Evolutionary conservation across 176 grass and related monocot species (phyloP), one percentile per base, ranked within the genome.

Genomic region (Cenchrus americanus): DNA sequence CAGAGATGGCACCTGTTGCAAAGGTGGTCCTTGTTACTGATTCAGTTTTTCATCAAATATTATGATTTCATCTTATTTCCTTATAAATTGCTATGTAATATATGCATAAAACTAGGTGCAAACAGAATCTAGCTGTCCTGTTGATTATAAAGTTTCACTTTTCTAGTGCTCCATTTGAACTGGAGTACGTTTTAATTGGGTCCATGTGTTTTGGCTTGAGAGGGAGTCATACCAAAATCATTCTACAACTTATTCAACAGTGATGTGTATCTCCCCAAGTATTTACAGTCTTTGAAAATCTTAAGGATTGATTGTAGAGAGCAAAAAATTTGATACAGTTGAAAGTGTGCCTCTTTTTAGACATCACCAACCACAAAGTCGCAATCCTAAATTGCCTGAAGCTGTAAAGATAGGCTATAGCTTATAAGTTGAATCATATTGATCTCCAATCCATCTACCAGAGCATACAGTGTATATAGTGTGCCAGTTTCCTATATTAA

Each of bases 1-100:
- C 96, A 89, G 96, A 98, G 87, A 98, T 98, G 96, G 96, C 96
- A 59, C 96, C 96, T 71, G 85, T 98, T 22, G 96, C 93, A 70
- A 98, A 98, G 91, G 96, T 98, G 82, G 80, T 84, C 51, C 52
- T 67, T 84, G 26, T 17, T 78, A 75, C 64, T 84, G 8, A 46
- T 87, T 57, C 73, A 86, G 48, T 34, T 50, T 66, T 84, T 74
- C 66, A 24, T 86, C 55, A 34, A 40, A 17, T 78, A 30, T 68
- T 82, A 57, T 90, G 19, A 42, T 86, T 82, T 21, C 41, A 66
- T n/a, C 44, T 41, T 41, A 66, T 86, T 51, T 59, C 34, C 48
- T 72, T 14, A 51, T 24, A 75, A 73, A 2, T 88, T 59, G 3
- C 69, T 80, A 11, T 60, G 14, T 53, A 80, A 34, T 69, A 62